Evolutionary conservation across 106 monocot genomes (phyloP).

Genomic region (Vanilla planifolia): DNA sequence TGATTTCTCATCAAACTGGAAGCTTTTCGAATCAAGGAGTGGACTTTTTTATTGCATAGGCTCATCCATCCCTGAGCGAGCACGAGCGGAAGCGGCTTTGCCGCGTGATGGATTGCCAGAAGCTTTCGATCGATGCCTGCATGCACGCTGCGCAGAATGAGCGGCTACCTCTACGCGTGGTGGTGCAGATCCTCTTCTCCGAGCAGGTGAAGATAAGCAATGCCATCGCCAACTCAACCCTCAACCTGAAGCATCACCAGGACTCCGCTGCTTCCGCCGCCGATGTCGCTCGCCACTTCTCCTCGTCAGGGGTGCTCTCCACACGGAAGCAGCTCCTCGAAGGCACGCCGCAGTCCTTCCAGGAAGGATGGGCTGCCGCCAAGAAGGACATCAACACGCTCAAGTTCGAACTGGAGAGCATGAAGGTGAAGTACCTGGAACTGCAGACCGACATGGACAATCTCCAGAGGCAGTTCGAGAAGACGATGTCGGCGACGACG

Average conservation of each 20-base stretch:
- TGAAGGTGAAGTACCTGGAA: conserved; percentile 90
- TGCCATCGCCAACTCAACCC: conserved; percentile 64
- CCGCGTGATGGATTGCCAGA: conserved; percentile 98
- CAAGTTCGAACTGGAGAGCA: conserved; percentile 87
- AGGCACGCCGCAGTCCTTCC: conserved; percentile 84
- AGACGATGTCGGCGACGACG: conserved; percentile 17
- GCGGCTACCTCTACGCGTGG: conserved; percentile 84
- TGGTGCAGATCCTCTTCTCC: conserved; percentile 91
- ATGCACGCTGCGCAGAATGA: conserved; percentile 99
- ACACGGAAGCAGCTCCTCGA: conserved; percentile 66
- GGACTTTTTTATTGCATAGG: conserved; percentile 32
- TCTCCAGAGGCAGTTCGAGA: conserved; percentile 77
- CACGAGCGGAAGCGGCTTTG: conserved; percentile 93
- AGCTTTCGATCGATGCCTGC: conserved; percentile 94
- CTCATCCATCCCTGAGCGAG: conserved; percentile 80
- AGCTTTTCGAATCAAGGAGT: not conserved
- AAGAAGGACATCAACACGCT: conserved; percentile 95
- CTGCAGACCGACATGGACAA: conserved; percentile 83
- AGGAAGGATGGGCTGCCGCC: conserved; percentile 83
- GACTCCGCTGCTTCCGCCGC: conserved; percentile 9
- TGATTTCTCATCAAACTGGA: not conserved
- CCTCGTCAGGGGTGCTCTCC: conserved; percentile 45
- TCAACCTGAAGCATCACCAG: no score
- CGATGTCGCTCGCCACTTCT: conserved; percentile 9
- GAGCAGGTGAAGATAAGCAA: conserved; percentile 95